Conservation (phyloP, 495 filamentous ascomycete species). For the Aeminium ludgeri region DNA sequence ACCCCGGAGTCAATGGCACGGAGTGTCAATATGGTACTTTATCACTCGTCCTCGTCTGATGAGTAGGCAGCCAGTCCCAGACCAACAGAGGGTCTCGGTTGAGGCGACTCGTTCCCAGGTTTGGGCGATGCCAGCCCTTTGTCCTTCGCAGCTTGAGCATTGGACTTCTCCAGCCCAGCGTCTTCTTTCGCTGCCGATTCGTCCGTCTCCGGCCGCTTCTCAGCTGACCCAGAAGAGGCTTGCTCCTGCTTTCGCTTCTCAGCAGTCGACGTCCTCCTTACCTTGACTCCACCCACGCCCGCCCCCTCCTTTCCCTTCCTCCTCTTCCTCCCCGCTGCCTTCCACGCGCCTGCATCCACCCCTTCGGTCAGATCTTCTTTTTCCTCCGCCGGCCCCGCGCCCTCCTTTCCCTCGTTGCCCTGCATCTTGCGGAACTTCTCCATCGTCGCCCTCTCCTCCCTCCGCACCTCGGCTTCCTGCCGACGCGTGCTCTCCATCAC, state of each 20-base stretch:
- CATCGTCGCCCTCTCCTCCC: constrained; percentile 58
- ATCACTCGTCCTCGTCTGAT: constrained; percentile 15
- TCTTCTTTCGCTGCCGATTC: not conserved
- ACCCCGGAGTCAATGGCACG: too few species aligned
- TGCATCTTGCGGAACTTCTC: constrained; percentile 51
- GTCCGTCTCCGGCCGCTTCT: not conserved
- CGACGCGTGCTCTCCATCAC: constrained; percentile 49
- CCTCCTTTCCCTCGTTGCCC: constrained; percentile 48
- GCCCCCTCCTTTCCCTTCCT: constrained; percentile 41
- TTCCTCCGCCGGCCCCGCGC: constrained; percentile 23
- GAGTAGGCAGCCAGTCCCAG: constrained; percentile 16
- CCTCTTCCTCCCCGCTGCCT: constrained; percentile 37
- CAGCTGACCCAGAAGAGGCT: not conserved
- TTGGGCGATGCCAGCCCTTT: not conserved
- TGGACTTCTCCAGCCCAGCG: too few species aligned
- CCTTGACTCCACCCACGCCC: constrained; percentile 36
- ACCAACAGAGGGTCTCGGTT: constrained; percentile 1
- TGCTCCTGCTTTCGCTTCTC: not conserved
- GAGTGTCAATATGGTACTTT: too few species aligned
- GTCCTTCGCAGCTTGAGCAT: not conserved
- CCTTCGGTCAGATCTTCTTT: constrained; percentile 20
- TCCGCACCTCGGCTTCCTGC: constrained; percentile 57
- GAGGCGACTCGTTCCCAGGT: constrained; percentile 2
- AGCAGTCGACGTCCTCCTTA: constrained; percentile 32
- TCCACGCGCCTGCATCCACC: constrained; percentile 13